These are phyloP conservation scores for Albatrellus ellisii DNA, from an alignment of 768 basidiomycete species.

Conservation along the genomic window DNA sequence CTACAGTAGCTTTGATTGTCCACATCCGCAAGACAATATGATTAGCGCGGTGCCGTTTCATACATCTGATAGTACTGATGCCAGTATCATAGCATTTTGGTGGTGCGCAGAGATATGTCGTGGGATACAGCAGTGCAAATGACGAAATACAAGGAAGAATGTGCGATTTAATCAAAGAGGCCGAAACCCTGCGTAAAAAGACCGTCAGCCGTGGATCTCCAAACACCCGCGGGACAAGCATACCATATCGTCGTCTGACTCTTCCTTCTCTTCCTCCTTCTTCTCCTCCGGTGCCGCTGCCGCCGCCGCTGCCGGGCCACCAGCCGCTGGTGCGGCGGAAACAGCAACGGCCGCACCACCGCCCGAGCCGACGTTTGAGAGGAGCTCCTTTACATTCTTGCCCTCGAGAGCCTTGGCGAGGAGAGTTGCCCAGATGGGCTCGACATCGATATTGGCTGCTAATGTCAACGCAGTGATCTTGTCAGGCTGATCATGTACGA, in stretches of 20 bases:
- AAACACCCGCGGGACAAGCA: slow-evolving; percentile 15
- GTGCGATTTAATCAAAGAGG: slow-evolving; percentile 68
- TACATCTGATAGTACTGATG: background rate
- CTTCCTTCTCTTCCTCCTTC: slow-evolving; percentile 78
- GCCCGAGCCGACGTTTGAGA: slow-evolving; percentile 90
- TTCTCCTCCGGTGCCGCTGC: slow-evolving; percentile 66
- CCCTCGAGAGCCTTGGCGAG: slow-evolving; percentile 97
- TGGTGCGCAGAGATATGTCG: background rate
- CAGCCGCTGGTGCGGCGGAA: slow-evolving; percentile 38
- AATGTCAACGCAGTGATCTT: slow-evolving; percentile 79
- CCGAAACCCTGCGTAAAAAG: slow-evolving; percentile 68
- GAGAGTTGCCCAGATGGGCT: slow-evolving; percentile 95
- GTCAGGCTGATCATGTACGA: slow-evolving; percentile 49
- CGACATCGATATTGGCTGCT: slow-evolving; percentile 78
- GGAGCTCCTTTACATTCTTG: slow-evolving; percentile 91
- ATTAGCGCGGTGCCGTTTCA: no score
- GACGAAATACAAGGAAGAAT: background rate
- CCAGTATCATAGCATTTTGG: background rate
- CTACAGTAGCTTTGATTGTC: no score
- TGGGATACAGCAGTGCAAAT: slow-evolving; percentile 1
- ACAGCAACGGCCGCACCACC: slow-evolving; percentile 73
- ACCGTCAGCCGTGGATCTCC: slow-evolving; percentile 1
- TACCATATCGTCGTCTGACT: slow-evolving; percentile 89
- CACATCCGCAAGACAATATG: no score
- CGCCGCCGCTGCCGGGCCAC: slow-evolving; percentile 44